A percentile compares a stretch with the other conserved stretches of the same genome.
These are phyloP conservation scores for Stagonosporopsis cucurbitacearum DNA, from an alignment of 2,329 filamentous ascomycete genomes.

Conservation along the genomic window DNA sequence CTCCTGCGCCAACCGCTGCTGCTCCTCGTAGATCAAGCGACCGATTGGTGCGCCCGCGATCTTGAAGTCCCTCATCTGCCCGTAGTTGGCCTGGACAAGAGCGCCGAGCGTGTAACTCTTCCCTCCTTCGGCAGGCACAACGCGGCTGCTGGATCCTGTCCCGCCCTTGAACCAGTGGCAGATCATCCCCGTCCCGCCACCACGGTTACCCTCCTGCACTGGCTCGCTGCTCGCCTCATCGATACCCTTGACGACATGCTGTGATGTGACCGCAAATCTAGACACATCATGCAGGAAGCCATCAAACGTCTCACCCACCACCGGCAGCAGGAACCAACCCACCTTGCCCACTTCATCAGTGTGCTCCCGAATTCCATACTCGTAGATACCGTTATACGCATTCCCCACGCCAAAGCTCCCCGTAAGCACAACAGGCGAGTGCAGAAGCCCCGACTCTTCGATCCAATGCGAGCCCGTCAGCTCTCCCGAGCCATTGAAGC, in stretches of 20 bases:
- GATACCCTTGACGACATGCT: constrained; percentile 63
- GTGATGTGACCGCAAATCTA: constrained; percentile 61
- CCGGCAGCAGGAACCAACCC: constrained; percentile 62
- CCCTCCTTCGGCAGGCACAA: constrained; percentile 50
- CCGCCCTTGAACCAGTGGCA: constrained; percentile 72
- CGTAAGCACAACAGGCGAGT: constrained; percentile 67
- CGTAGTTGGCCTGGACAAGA: constrained; percentile 72
- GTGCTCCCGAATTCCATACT: constrained; percentile 60
- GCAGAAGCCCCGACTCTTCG: constrained; percentile 65
- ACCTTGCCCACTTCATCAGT: constrained; percentile 51
- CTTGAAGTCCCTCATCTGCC: constrained; percentile 61
- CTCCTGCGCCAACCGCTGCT: constrained; percentile 46
- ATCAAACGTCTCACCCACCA: constrained; percentile 70
- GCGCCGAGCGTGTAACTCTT: constrained; percentile 65
- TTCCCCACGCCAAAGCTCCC: constrained; percentile 65
- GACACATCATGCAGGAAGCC: constrained; percentile 65
- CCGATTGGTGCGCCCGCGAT: constrained; percentile 69
- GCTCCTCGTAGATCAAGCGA: constrained; percentile 59
- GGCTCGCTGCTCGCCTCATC: constrained; percentile 57
- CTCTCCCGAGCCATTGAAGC: constrained; percentile 70
- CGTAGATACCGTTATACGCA: constrained; percentile 64
- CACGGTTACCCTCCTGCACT: constrained; percentile 67
- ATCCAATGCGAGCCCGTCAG: constrained; percentile 68
- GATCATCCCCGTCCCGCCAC: constrained; percentile 72
- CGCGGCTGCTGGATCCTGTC: constrained; percentile 66